Base-by-base conservation (phyloP, 73 alveolate species). In the Tetrahymena borealis region DNA sequence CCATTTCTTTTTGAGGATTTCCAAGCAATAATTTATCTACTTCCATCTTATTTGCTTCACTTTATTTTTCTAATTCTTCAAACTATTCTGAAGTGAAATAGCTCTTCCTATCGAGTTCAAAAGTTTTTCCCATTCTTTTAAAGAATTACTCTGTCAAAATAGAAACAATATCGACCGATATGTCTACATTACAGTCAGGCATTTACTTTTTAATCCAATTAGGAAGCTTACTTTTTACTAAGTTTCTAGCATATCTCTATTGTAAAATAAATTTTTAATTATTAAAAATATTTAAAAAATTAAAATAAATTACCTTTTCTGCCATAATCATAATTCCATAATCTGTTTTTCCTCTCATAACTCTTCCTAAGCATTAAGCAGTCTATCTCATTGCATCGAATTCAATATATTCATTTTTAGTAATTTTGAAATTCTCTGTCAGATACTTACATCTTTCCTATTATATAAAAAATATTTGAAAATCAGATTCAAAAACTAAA, bases 371-470 rank as follows among this genome's bases (percentile, higher is more conserved):
- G 90, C 98, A 96, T 91, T 96, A 93, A 40, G 97, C 96, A 79
- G 98, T 92, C 91, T 97, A 91, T 91, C 99, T 95, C 98, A 97
- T 96, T 0, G 99, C 98, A 91, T 97, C 99, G 93, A 96, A 97
- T 24, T 96, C 97, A 38, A 97, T 90, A 93, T 95, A 96, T 60
- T 97, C 99, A 90, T 94, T 95, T 91, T 97, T 98, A 39, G 97
- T 96, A 37, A 97, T 96, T 32, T 92, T 93, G 91, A 94, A 94
- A 42, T 96, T 95, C 91, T 97, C 98, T 91, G 96, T 96, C 93
- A 97, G 78, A 91, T 93, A 97, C 91, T 92, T 93, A 91, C 97
- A 96, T 92, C 98, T 95, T 24, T 97, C 98, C 78, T 94, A 94
- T 9, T 9, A 39, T 60, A 20, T 18, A 20, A 24, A 4, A 20